phyloP scores from a whole-genome alignment of 768 basidiomycete genomes.

The Auriscalpium microsporum region DNA sequence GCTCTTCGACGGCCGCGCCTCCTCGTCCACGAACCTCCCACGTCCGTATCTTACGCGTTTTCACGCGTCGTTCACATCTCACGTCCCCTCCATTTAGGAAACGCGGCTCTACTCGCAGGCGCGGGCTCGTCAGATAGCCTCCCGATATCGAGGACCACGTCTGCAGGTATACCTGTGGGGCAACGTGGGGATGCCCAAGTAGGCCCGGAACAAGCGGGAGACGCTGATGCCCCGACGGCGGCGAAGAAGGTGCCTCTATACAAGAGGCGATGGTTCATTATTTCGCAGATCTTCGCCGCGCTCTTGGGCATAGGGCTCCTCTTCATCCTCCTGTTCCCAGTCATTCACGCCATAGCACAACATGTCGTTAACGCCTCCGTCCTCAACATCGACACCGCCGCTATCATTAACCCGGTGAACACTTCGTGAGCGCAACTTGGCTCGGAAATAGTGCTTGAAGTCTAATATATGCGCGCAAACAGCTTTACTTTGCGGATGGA shows the following conservation, averaged over 20 bases:
- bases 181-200: neutral
- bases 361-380: slow-evolving; percentile 49
- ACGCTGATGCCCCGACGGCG: slow-evolving; percentile 1
- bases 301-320: slow-evolving; percentile 52
- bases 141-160: neutral
- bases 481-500: slow-evolving; percentile 47
- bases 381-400: slow-evolving; percentile 44
- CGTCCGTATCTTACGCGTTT: neutral
- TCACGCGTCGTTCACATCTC: neutral
- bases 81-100: neutral
- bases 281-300: slow-evolving; percentile 40
- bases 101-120: neutral
- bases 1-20: neutral
- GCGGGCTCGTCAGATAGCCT: neutral
- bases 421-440: slow-evolving; percentile 35
- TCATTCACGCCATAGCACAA: slow-evolving; percentile 58
- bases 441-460: neutral
- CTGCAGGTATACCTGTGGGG: neutral
- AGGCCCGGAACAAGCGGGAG: neutral
- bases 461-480: too few species aligned
- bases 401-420: slow-evolving; percentile 47
- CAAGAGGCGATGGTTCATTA: slow-evolving; percentile 57
- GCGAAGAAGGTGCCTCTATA: slow-evolving; percentile 36
- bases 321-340: slow-evolving; percentile 62
- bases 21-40: neutral